Conservation (phyloP, 306 rosid genomes). For the Delonix regia region DNA sequence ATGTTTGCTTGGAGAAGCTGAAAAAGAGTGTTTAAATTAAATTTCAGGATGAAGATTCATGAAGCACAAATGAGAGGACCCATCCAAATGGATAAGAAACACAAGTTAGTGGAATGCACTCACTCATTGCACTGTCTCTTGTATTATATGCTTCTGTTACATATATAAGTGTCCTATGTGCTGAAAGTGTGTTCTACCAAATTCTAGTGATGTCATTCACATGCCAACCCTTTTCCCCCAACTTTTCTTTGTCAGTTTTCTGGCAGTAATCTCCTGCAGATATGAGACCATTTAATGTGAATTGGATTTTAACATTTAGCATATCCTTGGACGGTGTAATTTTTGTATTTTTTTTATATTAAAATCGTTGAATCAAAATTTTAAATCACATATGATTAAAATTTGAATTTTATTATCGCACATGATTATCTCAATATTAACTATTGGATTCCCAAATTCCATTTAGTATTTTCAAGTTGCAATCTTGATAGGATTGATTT, state of each 20-base stretch:
- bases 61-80: background rate
- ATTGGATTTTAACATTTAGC: background rate
- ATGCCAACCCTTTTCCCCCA: too few species aligned
- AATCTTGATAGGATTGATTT: too few species aligned
- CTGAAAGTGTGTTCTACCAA: background rate
- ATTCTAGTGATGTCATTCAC: constrained; percentile 4
- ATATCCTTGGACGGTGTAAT: too few species aligned
- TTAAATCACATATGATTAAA: too few species aligned
- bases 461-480: too few species aligned
- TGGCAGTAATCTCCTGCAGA: background rate
- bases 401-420: too few species aligned
- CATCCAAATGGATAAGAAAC: constrained; percentile 34
- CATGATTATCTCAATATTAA: too few species aligned
- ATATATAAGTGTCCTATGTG: too few species aligned
- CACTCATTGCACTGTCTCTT: constrained; percentile 42
- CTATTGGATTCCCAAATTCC: too few species aligned
- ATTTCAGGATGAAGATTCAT: background rate
- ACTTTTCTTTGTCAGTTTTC: too few species aligned
- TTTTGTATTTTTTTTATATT: too few species aligned
- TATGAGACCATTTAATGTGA: background rate
- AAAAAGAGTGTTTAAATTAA: background rate
- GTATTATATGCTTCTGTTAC: background rate
- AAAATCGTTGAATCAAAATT: too few species aligned
- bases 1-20: background rate
- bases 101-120: constrained; percentile 48